Conservation (phyloP, 2,329 filamentous ascomycete species). For the Aureobasidium musti region DNA sequence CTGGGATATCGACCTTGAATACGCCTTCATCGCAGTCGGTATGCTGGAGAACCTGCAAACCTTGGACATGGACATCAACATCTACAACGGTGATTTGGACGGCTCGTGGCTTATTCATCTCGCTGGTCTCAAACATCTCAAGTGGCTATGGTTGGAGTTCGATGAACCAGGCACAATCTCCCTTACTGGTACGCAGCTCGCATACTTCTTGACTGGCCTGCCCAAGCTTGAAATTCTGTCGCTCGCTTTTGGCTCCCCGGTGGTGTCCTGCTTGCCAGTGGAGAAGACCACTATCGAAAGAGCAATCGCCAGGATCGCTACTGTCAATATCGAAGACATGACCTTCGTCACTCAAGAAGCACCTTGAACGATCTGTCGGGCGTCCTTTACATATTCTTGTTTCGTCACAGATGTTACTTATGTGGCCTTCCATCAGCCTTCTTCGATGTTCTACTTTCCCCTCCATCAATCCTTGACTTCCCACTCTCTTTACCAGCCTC, state of each 20-base stretch:
- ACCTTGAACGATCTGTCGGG: too few relatives aligned
- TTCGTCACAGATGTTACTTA: too few relatives aligned
- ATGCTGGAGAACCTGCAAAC: neutral
- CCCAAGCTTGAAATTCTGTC: neutral
- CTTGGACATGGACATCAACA: neutral
- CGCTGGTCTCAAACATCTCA: neutral
- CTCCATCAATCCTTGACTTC: too few relatives aligned
- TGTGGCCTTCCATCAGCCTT: too few relatives aligned
- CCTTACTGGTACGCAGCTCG: neutral
- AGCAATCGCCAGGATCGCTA: neutral
- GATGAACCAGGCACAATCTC: neutral
- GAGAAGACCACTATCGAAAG: neutral
- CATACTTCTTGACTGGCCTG: neutral
- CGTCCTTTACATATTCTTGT: too few relatives aligned
- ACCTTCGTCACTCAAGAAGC: too few relatives aligned
- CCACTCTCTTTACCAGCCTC: too few relatives aligned
- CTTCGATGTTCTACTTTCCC: too few relatives aligned
- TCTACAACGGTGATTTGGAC: neutral
- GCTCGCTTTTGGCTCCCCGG: neutral
- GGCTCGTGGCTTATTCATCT: neutral
- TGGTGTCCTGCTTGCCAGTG: neutral
- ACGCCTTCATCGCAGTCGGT: neutral
- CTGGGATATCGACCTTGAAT: neutral
- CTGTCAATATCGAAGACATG: too few relatives aligned
- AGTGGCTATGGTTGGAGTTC: neutral